phyloP scores from a whole-genome alignment of 192 early-diverging fungal genomes.

The Diversispora eburnea region DNA sequence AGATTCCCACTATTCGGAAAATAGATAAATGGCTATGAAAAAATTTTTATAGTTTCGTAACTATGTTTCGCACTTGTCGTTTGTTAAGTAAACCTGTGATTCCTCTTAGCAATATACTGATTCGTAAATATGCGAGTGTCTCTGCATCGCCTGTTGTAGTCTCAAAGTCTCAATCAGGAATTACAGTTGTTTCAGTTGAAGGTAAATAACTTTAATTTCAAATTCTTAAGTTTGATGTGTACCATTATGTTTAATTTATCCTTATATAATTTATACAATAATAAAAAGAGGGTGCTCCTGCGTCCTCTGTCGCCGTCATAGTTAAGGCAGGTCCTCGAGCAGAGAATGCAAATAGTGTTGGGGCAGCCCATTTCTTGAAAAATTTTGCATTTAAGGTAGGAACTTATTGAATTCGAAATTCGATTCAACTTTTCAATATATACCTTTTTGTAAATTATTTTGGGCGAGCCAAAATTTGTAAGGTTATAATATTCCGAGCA shows the following conservation, averaged over 20 bases:
- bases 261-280: neutral
- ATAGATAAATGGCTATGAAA: too few relatives aligned
- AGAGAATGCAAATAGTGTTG: slow-evolving; percentile 71
- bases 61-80: slow-evolving; percentile 6
- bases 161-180: slow-evolving; percentile 11
- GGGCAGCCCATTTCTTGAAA: slow-evolving; percentile 89
- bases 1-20: too few relatives aligned
- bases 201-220: slow-evolving; percentile 9
- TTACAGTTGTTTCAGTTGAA: slow-evolving; percentile 18
- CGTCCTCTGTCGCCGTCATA: slow-evolving; percentile 77
- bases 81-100: neutral
- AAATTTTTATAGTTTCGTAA: neutral
- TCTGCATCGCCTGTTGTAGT: slow-evolving; percentile 11
- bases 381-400: slow-evolving; percentile 83
- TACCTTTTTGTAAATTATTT: neutral
- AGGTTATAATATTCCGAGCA: neutral
- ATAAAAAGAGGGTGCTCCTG: slow-evolving; percentile 58
- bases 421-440: neutral
- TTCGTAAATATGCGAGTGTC: slow-evolving; percentile 17
- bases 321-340: slow-evolving; percentile 83
- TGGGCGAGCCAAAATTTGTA: neutral
- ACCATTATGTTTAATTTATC: neutral
- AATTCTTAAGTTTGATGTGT: neutral
- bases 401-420: neutral
- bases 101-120: neutral